phyloP scores from a whole-genome alignment of 768 basidiomycete genomes.

The Lepiota brunneoincarnata region DNA sequence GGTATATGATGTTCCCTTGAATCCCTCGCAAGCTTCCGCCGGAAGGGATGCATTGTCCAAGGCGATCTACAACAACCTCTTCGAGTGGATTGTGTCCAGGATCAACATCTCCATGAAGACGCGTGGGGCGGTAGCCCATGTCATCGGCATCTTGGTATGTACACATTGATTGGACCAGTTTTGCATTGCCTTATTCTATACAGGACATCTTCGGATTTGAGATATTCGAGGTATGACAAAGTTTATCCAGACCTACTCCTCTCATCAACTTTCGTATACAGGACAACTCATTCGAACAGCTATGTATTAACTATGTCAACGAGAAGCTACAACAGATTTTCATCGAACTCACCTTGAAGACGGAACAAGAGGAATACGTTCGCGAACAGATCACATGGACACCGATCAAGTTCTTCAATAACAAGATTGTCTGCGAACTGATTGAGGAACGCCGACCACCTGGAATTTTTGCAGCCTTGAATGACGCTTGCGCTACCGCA shows the following conservation, averaged over 20 bases:
- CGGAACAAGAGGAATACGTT: conserved; percentile 99
- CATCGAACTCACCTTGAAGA: conserved; percentile 97
- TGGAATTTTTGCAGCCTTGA: conserved; percentile 95
- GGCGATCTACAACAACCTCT: conserved; percentile 96
- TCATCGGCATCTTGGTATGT: conserved; percentile 89
- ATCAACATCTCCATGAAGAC: conserved; percentile 97
- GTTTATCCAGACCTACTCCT: background rate
- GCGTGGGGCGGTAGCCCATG: conserved; percentile 63
- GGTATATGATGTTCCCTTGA: conserved; percentile 94
- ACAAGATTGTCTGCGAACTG: conserved; percentile 96
- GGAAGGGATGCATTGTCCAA: conserved; percentile 92
- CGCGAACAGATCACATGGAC: conserved; percentile 99
- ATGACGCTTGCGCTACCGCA: conserved; percentile 98
- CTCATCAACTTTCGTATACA: conserved; percentile 25
- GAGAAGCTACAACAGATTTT: conserved; percentile 99
- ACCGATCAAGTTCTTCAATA: conserved; percentile 98
- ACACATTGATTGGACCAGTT: background rate
- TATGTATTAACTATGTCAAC: conserved; percentile 99
- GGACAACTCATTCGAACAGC: conserved; percentile 96
- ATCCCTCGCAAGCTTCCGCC: conserved; percentile 85
- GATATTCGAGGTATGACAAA: conserved; percentile 77
- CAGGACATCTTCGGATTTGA: conserved; percentile 99
- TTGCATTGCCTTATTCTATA: background rate
- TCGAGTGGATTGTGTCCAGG: conserved; percentile 98
- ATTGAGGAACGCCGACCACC: conserved; percentile 97